phyloP scores from a whole-genome alignment of 495 filamentous ascomycete species.

The Penicillium antarcticum region DNA sequence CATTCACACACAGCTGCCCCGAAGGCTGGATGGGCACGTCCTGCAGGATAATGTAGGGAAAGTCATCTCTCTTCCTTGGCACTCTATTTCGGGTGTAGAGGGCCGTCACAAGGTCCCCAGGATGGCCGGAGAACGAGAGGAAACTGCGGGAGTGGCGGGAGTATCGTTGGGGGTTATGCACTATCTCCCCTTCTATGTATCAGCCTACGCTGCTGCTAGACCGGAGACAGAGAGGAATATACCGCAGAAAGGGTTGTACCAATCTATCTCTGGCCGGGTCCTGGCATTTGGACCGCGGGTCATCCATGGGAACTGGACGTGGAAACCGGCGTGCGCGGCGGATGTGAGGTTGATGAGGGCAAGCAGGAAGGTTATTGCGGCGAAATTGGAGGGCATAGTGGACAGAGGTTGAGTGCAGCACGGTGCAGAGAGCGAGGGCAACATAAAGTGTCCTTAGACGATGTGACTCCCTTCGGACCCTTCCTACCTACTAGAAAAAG shows the following conservation, averaged over 20 bases:
- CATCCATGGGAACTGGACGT: conserved; percentile 1
- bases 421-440: background rate
- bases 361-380: background rate
- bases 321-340: background rate
- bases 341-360: background rate
- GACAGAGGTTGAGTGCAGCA: background rate
- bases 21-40: background rate
- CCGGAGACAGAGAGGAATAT: background rate
- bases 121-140: background rate
- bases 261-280: background rate
- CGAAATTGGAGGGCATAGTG: background rate
- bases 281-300: background rate
- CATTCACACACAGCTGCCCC: conserved; percentile 1
- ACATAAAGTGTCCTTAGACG: background rate
- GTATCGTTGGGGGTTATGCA: background rate
- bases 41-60: background rate
- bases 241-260: background rate
- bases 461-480: background rate
- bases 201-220: background rate
- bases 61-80: background rate
- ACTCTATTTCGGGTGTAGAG: background rate
- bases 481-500: background rate
- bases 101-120: background rate
- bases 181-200: background rate
- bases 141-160: background rate